Base-by-base conservation (phyloP, 2,329 filamentous ascomycete genomes). In the Exophiala alcalophila region DNA sequence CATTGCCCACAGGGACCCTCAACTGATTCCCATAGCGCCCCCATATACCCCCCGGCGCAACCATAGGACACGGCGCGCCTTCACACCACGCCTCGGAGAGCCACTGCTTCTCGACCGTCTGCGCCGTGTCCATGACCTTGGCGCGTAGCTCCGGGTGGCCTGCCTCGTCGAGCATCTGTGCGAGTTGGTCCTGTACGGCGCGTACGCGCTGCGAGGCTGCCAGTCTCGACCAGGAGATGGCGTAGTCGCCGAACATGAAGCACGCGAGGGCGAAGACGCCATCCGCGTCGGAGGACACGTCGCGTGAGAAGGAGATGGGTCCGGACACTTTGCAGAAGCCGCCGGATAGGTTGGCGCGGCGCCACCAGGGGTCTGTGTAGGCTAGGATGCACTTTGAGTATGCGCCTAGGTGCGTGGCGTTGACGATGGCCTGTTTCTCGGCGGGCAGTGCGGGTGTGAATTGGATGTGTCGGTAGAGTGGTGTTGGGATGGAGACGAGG, bases 371-470 rank as follows among this genome's bases (percentile, higher is more conserved):
- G 1, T 53, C 40, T 5, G 55, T 48, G 53, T 67, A 74, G 5
- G 60, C 49, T 21, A 70, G 53, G 42, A 78, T 73, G 4, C 65
- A 67, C 55, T 80, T 79, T 38, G 65, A 68, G 51, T 75, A 75
- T 41, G 69, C 68, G 2, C 74, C 73, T 19, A 69, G 65, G 0
- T 48, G 56, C 6, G 62, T 62, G 0, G 65, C 60, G 2, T 65
- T 48, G 5, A 59, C 49, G 26, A 67, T 56, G 0, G 59, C 54
- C 18, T 57, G 53, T 50, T 73, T 75, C 1, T 52, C 48, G 0
- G 50, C 24, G 0, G 71, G 70, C 1, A 80, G 63, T 0, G 61
- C 43, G 0, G 77, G 77, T 0, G 56, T 37, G 56, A 79, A 79
- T 0, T 27, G 37, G 20, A 81, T 71, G 8, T 58, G 62, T 20